These are phyloP conservation scores for Parvularia atlantis DNA, from an alignment of 78 protist species.

Conservation along the genomic window DNA sequence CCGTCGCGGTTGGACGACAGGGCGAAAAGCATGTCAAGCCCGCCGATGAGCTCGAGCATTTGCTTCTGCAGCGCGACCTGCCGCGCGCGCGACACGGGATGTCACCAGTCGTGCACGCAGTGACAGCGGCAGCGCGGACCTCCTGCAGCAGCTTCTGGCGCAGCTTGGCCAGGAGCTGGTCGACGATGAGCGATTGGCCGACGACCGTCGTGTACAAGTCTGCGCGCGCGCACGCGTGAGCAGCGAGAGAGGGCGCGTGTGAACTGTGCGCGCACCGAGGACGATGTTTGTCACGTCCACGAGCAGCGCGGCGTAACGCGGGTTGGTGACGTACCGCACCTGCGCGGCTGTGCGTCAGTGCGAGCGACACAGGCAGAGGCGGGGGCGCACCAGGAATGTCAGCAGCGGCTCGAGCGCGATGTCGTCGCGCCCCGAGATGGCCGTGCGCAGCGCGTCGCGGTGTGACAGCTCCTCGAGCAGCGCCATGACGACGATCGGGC, in stretches of 20 bases:
- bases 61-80: constrained; percentile 7
- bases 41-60: neutral
- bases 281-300: constrained; percentile 8
- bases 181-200: constrained; percentile 15
- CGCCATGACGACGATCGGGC: neutral
- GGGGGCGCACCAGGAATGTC: neutral
- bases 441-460: constrained; percentile 19
- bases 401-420: constrained; percentile 26
- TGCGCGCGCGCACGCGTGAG: neutral
- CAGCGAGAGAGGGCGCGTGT: too few species aligned
- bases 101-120: neutral
- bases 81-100: neutral
- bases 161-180: constrained; percentile 9
- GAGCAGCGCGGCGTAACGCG: constrained; percentile 13
- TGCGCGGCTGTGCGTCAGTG: too few species aligned
- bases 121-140: neutral
- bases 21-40: constrained; percentile 4
- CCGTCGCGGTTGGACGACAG: too few species aligned
- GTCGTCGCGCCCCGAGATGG: constrained; percentile 26
- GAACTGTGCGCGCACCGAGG: neutral
- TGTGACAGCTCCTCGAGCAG: constrained; percentile 27
- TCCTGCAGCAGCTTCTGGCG: neutral
- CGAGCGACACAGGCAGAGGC: too few species aligned
- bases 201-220: constrained; percentile 4
- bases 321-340: constrained; percentile 10